These are phyloP conservation scores for Ogataea paraovalis DNA, from an alignment of 805 yeast genomes.

Conservation along the genomic window DNA sequence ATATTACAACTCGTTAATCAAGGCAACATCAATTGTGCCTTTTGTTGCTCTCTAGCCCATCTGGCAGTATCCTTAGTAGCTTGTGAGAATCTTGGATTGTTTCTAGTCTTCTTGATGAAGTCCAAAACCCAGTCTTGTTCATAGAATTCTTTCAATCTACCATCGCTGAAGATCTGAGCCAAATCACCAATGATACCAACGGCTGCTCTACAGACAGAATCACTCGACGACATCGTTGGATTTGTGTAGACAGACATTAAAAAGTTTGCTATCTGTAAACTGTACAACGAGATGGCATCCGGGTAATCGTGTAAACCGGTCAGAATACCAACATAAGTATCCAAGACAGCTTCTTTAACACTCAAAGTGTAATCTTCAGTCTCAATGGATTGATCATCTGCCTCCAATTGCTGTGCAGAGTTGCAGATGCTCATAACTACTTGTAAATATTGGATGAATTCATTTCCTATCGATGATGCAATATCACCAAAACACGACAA, in stretches of 20 bases:
- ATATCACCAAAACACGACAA: constrained; percentile 94
- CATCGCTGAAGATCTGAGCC: constrained; percentile 79
- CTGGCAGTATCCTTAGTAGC: constrained; percentile 87
- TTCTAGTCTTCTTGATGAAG: constrained; percentile 69
- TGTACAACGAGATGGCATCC: constrained; percentile 57
- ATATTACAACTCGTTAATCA: too few relatives aligned
- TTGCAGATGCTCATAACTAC: constrained; percentile 77
- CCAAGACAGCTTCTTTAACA: constrained; percentile 85
- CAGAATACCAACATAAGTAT: constrained; percentile 92
- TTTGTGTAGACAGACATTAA: constrained; percentile 58
- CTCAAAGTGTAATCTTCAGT: constrained; percentile 68
- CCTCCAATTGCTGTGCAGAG: constrained; percentile 57
- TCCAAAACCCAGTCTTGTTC: constrained; percentile 75
- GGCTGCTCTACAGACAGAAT: constrained; percentile 73
- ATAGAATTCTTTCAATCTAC: constrained; percentile 65
- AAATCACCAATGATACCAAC: constrained; percentile 92
- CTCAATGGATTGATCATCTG: constrained; percentile 68
- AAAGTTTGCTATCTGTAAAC: constrained; percentile 67
- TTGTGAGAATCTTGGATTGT: constrained; percentile 55
- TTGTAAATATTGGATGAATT: constrained; percentile 70
- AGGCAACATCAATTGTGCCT: constrained; percentile 24
- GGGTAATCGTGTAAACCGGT: constrained; percentile 80
- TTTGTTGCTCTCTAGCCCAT: constrained; percentile 93
- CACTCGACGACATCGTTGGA: constrained; percentile 55
- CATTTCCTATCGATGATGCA: constrained; percentile 80